phyloP scores from a whole-genome alignment of 306 rosid species.

The Gleditsia sinensis region DNA sequence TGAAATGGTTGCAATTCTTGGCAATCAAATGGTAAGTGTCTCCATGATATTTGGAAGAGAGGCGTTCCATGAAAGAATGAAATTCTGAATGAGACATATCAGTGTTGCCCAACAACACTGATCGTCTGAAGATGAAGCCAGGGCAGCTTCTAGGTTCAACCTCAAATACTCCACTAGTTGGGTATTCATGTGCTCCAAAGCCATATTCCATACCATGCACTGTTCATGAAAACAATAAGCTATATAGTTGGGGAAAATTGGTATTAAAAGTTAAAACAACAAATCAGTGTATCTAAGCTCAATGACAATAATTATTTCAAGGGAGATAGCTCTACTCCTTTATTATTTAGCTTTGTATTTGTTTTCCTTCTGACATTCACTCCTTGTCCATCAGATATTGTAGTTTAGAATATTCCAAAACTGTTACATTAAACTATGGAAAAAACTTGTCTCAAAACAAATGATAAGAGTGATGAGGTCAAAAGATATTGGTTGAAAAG shows the following conservation, averaged over 20 bases:
- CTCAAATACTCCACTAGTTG: slow-evolving; percentile 95
- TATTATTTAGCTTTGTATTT: not conserved
- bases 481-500: not conserved
- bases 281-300: slow-evolving; percentile 17
- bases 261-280: slow-evolving; percentile 4
- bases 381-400: not conserved
- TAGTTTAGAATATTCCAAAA: not conserved
- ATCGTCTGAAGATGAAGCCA: slow-evolving; percentile 89
- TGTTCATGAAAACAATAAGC: slow-evolving; percentile 46
- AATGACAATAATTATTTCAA: not conserved
- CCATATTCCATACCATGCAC: slow-evolving; percentile 94
- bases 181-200: slow-evolving; percentile 92
- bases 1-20: slow-evolving; percentile 97
- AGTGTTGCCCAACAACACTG: slow-evolving; percentile 78
- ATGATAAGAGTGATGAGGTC: not conserved
- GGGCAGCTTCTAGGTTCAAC: slow-evolving; percentile 97
- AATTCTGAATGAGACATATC: slow-evolving; percentile 69
- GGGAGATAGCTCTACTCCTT: not conserved
- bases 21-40: slow-evolving; percentile 94
- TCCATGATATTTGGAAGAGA: slow-evolving; percentile 80
- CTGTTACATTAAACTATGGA: slow-evolving; percentile 16
- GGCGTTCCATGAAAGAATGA: slow-evolving; percentile 74
- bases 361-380: not conserved
- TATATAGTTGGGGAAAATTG: slow-evolving; percentile 22
- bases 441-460: not conserved